phyloP scores from a whole-genome alignment of 2,329 filamentous ascomycete species.

The Talaromyces islandicus region DNA sequence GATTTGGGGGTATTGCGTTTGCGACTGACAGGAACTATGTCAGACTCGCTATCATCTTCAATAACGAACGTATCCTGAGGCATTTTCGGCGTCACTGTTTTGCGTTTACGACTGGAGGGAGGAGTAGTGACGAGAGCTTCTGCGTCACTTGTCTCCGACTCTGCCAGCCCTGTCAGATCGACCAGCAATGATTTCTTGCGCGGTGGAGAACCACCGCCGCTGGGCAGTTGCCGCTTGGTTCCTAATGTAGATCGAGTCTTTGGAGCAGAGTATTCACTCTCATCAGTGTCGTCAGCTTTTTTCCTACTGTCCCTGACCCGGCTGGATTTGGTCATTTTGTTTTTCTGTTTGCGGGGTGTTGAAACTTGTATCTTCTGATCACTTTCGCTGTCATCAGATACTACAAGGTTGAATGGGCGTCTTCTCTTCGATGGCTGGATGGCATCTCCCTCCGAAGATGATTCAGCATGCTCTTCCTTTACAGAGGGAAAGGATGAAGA shows the following conservation, averaged over 20 bases:
- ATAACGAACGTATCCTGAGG: conserved; percentile 13
- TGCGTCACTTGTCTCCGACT: conserved; percentile 24
- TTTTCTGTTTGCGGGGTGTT: neutral
- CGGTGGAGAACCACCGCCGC: neutral
- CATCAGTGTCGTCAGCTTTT: neutral
- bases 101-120: conserved; percentile 19
- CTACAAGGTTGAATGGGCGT: neutral
- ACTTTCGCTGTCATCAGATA: neutral
- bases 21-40: conserved; percentile 9
- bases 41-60: conserved; percentile 22
- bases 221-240: neutral
- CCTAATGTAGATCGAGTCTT: neutral
- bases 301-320: neutral
- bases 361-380: neutral
- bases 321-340: neutral
- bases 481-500: neutral
- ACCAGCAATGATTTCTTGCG: conserved; percentile 9
- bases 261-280: neutral
- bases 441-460: conserved; percentile 4
- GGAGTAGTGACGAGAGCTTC: conserved; percentile 21
- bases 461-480: neutral
- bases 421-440: conserved; percentile 4
- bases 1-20: neutral
- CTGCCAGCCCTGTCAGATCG: conserved; percentile 14
- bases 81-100: conserved; percentile 17